Conservation (phyloP, 2,329 filamentous ascomycete species). For the Neophaeococcomyces aloes region DNA sequence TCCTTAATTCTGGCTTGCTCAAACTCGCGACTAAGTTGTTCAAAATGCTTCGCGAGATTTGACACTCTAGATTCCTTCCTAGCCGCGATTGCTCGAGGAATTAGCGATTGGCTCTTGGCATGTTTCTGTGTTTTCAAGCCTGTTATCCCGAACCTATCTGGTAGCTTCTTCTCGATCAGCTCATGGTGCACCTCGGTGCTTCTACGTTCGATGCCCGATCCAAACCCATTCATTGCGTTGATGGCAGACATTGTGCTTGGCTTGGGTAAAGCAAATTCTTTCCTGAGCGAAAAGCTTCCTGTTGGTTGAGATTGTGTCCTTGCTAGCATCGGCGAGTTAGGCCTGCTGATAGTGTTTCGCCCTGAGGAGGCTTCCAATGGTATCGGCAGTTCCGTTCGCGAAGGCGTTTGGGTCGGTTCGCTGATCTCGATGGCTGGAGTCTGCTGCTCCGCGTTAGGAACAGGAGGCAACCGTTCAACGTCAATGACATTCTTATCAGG, state of each 20-base stretch:
- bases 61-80: slow-evolving; percentile 70
- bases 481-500: background rate
- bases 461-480: background rate
- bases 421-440: background rate
- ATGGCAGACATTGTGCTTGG: slow-evolving; percentile 18
- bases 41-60: slow-evolving; percentile 88
- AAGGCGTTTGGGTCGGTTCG: background rate
- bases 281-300: slow-evolving; percentile 24
- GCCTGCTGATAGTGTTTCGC: slow-evolving; percentile 10
- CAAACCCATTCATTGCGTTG: slow-evolving; percentile 18
- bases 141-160: slow-evolving; percentile 58
- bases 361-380: background rate
- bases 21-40: slow-evolving; percentile 91
- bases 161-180: slow-evolving; percentile 60
- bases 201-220: slow-evolving; percentile 11
- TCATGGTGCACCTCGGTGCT: slow-evolving; percentile 27
- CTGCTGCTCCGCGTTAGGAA: background rate
- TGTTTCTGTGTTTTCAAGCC: slow-evolving; percentile 50
- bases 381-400: background rate
- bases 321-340: slow-evolving; percentile 37
- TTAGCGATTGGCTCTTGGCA: slow-evolving; percentile 54
- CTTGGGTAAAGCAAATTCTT: slow-evolving; percentile 20
- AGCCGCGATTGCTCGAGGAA: slow-evolving; percentile 69
- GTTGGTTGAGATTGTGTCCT: slow-evolving; percentile 44
- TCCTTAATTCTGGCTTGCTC: slow-evolving; percentile 87